These are phyloP conservation scores for Aspergillus texensis DNA, from an alignment of 2,329 filamentous ascomycete genomes.

Conservation along the genomic window DNA sequence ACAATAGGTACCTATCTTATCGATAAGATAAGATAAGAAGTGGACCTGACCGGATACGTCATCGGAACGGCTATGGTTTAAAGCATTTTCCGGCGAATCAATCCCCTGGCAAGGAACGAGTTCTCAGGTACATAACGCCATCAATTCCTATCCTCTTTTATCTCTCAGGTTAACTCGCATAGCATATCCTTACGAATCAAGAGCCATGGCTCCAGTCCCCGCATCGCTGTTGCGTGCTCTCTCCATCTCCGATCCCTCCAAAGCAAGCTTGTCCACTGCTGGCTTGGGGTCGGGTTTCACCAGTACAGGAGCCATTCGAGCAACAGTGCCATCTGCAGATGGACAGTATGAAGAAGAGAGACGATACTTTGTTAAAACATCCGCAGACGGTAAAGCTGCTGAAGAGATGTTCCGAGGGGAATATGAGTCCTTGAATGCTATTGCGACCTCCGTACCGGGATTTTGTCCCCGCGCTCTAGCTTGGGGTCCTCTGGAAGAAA, in stretches of 20 bases:
- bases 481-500: slow-evolving; percentile 61
- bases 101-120: not conserved
- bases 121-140: slow-evolving; percentile 5
- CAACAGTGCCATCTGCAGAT: slow-evolving; percentile 27
- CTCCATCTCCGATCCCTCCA: slow-evolving; percentile 37
- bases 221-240: slow-evolving; percentile 42
- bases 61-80: not conserved
- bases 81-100: slow-evolving; percentile 3
- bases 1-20: slow-evolving; percentile 7
- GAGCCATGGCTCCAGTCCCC: slow-evolving; percentile 34
- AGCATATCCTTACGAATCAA: not conserved
- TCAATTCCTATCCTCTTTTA: not conserved
- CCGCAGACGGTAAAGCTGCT: slow-evolving; percentile 34
- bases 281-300: slow-evolving; percentile 49
- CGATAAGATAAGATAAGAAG: slow-evolving; percentile 14
- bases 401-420: slow-evolving; percentile 64
- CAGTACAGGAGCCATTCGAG: slow-evolving; percentile 45
- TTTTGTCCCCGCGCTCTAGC: slow-evolving; percentile 78
- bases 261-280: slow-evolving; percentile 39
- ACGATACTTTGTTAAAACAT: slow-evolving; percentile 46
- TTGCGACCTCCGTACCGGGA: slow-evolving; percentile 69
- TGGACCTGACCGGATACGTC: slow-evolving; percentile 7
- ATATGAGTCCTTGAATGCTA: slow-evolving; percentile 79
- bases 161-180: not conserved
- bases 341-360: slow-evolving; percentile 28